Evolutionary conservation across 768 basidiomycete species (phyloP).

Genomic region (Rickenella mellea): DNA sequence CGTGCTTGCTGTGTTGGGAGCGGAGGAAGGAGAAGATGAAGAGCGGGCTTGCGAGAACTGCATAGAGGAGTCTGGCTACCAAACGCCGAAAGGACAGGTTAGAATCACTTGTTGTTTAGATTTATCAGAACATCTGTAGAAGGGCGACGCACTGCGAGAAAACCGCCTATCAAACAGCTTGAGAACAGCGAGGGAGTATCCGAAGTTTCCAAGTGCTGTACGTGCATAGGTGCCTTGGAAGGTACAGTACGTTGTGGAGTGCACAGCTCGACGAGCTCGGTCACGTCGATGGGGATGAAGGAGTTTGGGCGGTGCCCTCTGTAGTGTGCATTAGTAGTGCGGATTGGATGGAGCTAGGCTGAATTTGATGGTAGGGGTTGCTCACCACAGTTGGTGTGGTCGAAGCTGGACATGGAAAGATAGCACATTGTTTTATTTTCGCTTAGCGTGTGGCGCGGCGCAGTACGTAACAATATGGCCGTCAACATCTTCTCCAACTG

Average conservation of each 20-base stretch:
- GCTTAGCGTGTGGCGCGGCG: no score
- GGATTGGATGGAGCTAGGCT: no score
- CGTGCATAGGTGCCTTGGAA: conserved; percentile 78
- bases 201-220: conserved; percentile 64
- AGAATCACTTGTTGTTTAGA: no score
- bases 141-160: conserved; percentile 43
- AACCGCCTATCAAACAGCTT: conserved; percentile 71
- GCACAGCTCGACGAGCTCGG: conserved; percentile 63
- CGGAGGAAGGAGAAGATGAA: conserved; percentile 51
- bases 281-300: conserved; percentile 41
- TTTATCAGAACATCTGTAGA: background rate
- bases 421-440: no score
- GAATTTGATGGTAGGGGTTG: no score
- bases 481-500: no score
- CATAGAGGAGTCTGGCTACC: conserved; percentile 21
- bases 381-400: no score
- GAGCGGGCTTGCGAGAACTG: conserved; percentile 43
- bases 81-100: no score
- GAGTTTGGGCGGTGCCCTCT: conserved; percentile 42
- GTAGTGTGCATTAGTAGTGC: no score
- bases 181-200: conserved; percentile 64
- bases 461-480: no score
- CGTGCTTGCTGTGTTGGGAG: conserved; percentile 56
- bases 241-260: conserved; percentile 65
- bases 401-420: no score